phyloP scores from a whole-genome alignment of 129 eudicot genomes.

The Logfia minima region DNA sequence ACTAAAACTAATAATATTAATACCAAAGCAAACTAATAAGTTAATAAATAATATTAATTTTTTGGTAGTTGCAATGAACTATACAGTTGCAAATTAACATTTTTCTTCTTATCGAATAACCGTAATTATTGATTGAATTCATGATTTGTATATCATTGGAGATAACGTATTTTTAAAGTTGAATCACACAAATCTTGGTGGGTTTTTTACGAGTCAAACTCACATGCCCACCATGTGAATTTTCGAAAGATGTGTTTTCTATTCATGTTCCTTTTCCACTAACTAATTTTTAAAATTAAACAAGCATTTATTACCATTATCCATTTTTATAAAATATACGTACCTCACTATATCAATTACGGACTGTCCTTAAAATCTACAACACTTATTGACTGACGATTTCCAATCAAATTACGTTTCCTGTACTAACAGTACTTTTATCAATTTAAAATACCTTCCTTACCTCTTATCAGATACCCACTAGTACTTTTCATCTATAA shows the following conservation, averaged over 20 bases:
- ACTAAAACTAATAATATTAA: too few species aligned
- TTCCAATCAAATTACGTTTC: conserved; percentile 13
- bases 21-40: too few species aligned
- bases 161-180: background rate
- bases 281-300: conserved; percentile 8
- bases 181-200: conserved; percentile 29
- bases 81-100: too few species aligned
- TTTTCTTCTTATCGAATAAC: too few species aligned
- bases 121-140: background rate
- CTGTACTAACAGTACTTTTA: background rate
- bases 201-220: conserved; percentile 38
- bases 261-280: conserved; percentile 35
- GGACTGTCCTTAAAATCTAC: conserved; percentile 38
- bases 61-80: too few species aligned
- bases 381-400: conserved; percentile 22
- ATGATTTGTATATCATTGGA: background rate
- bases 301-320: conserved; percentile 27
- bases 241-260: conserved; percentile 24
- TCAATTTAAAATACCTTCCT: background rate
- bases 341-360: background rate
- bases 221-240: conserved; percentile 43
- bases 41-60: too few species aligned
- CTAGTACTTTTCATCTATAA: background rate
- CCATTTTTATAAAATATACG: conserved; percentile 7
- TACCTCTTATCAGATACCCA: background rate